A percentile compares a stretch with the other conserved stretches of the same genome.
Conservation (phyloP, 2,329 filamentous ascomycete species). For the Trichoderma asperellum region DNA sequence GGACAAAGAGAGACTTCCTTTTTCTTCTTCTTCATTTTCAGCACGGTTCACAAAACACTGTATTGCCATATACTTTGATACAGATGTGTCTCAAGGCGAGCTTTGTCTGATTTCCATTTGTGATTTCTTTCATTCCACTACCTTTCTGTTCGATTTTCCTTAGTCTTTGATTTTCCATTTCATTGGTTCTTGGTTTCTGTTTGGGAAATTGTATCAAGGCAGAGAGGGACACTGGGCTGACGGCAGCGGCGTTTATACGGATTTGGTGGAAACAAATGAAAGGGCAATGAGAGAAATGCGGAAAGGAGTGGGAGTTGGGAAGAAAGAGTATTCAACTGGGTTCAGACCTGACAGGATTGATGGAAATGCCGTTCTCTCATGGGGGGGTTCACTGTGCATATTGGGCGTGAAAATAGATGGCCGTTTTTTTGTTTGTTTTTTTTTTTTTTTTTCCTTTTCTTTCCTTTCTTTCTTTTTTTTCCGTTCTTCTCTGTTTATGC, state of each 20-base stretch:
- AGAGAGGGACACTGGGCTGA: constrained; percentile 33
- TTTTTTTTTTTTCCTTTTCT: neutral
- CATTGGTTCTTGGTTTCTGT: constrained; percentile 20
- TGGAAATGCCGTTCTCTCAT: constrained; percentile 24
- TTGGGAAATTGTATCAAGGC: constrained; percentile 27
- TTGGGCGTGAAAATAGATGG: constrained; percentile 26
- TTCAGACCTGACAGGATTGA: constrained; percentile 17
- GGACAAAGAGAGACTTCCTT: neutral
- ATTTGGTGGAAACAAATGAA: constrained; percentile 20
- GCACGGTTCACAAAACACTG: neutral
- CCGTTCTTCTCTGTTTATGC: neutral
- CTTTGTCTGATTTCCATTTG: neutral
- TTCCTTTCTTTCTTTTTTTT: neutral
- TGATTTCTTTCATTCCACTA: constrained; percentile 4
- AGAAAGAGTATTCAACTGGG: constrained; percentile 22
- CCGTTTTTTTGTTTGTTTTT: constrained; percentile 1
- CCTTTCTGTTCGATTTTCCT: neutral
- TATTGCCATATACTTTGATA: neutral
- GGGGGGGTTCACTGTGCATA: constrained; percentile 26
- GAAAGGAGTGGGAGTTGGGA: neutral
- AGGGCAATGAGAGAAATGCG: neutral
- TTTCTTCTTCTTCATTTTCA: neutral
- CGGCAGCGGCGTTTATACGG: constrained; percentile 35
- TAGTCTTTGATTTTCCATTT: constrained; percentile 29
- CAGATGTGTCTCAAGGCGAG: neutral